Evolutionary conservation across 148 eudicot genomes (phyloP).

Genomic region (Nepenthes mirabilis): DNA sequence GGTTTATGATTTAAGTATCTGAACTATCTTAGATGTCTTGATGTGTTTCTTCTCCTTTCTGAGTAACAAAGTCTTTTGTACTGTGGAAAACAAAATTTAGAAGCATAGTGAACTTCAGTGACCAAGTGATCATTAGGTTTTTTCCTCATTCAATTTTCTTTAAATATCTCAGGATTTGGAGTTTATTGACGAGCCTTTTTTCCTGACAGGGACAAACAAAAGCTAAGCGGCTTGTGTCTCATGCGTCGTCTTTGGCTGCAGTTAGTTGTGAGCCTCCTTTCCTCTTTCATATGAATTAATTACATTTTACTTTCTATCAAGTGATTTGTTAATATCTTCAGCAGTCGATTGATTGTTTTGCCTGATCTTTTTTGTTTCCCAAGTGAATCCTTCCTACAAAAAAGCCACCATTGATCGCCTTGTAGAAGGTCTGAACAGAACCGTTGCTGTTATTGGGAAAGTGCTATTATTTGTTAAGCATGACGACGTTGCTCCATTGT

Average conservation of each 20-base stretch:
- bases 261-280: conserved; percentile 46
- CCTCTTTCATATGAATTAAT: conserved; percentile 2
- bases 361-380: conserved; percentile 12
- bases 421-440: conserved; percentile 65
- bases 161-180: too few species aligned
- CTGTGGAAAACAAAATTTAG: too few species aligned
- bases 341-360: conserved; percentile 4
- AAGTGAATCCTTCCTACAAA: conserved; percentile 51
- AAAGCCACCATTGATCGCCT: conserved; percentile 46
- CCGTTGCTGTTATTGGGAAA: conserved; percentile 51
- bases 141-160: too few species aligned
- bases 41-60: too few species aligned
- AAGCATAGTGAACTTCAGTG: too few species aligned
- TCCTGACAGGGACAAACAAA: conserved; percentile 50
- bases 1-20: too few species aligned
- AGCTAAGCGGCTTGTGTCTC: conserved; percentile 50
- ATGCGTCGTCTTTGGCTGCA: conserved; percentile 40
- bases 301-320: background rate
- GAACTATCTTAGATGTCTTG: too few species aligned
- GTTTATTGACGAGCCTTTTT: background rate
- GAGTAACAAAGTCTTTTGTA: too few species aligned
- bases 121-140: too few species aligned
- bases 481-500: conserved; percentile 58
- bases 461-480: conserved; percentile 57
- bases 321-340: background rate